Conservation (phyloP, 2,329 filamentous ascomycete species). For the Ophiostoma himal-ulmi region DNA sequence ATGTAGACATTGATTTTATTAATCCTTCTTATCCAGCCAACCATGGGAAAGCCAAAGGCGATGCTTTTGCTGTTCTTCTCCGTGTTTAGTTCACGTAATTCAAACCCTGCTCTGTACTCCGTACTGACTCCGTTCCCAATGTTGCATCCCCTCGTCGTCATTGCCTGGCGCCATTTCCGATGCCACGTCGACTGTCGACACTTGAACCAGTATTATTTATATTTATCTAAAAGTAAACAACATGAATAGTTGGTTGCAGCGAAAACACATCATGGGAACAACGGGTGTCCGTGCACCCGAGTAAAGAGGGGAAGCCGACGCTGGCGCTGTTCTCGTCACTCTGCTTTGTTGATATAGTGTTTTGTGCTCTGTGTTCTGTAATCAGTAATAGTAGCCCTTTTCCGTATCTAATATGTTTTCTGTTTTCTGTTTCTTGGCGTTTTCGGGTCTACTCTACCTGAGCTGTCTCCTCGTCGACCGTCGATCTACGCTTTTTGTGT, state of each 20-base stretch:
- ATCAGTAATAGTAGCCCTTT: too few relatives aligned
- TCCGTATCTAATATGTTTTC: too few relatives aligned
- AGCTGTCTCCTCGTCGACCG: too few relatives aligned
- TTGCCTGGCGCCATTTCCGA: neutral
- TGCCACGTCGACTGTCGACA: neutral
- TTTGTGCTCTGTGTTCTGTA: neutral
- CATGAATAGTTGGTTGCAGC: neutral
- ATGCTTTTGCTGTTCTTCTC: neutral
- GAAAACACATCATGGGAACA: slow-evolving; percentile 10
- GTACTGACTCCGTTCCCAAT: neutral
- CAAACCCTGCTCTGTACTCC: too few relatives aligned
- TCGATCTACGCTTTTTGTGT: too few relatives aligned
- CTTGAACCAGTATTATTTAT: neutral
- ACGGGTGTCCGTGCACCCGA: slow-evolving; percentile 9
- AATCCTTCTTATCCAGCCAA: too few relatives aligned
- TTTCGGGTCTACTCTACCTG: too few relatives aligned
- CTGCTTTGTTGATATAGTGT: neutral
- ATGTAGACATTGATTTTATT: too few relatives aligned
- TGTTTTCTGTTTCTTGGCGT: too few relatives aligned
- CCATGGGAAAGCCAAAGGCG: neutral
- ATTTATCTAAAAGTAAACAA: neutral
- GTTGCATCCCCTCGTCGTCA: neutral
- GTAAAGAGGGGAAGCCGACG: neutral
- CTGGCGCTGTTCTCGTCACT: neutral
- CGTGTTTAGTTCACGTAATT: too few relatives aligned